Evolutionary conservation across 2,329 filamentous ascomycete genomes (phyloP), one percentile per base, ranked within the genome.

Genomic region (Colletotrichum chlorophyti): DNA sequence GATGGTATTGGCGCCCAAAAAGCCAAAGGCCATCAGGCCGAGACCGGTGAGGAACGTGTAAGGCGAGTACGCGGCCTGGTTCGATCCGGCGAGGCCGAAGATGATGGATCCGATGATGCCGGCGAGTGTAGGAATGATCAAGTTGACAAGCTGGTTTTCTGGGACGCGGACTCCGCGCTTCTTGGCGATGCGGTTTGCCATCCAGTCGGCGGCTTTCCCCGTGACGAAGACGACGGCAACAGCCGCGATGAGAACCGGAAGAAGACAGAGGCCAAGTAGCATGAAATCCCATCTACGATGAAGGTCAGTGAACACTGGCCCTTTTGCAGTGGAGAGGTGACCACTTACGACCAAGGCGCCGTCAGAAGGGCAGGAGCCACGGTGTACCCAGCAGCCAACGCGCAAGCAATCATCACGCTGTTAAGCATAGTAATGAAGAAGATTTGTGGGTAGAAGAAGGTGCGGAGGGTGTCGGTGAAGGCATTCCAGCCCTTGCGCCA

Each of bases 401-500:
- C 66, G 19, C 63, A 65, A 7, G 66, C 65, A 46, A 74, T 65
- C 54, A 74, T 65, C 14, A 65, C 65, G 23, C 66, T 66, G 58
- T 71, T 71, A 6, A 70, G 60, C 15, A 69, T 48, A 1, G 71
- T 66, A 9, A 65, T 64, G 66, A 72, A 75, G 4, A 73, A 34
- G 6, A 75, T 68, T 27, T 68, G 65, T 0, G 73, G 72, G 51
- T 73, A 70, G 14, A 72, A 45, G 4, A 67, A 68, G 2, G 70
- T 73, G 50, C 70, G 68, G 17, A 71, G 47, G 8, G 69, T 68
- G 45, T 72, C 63, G 6, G 69, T 37, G 49, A 70, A 61, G 15
- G 66, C 63, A 9, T 42, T 50, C 14, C 43, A 65, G 1, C 66
- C 69, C 26, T 64, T 61, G 19, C 47, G 34, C 53, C 46, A 72